These are phyloP conservation scores for Tirmania nivea DNA, from an alignment of 495 filamentous ascomycete species.

Conservation along the genomic window DNA sequence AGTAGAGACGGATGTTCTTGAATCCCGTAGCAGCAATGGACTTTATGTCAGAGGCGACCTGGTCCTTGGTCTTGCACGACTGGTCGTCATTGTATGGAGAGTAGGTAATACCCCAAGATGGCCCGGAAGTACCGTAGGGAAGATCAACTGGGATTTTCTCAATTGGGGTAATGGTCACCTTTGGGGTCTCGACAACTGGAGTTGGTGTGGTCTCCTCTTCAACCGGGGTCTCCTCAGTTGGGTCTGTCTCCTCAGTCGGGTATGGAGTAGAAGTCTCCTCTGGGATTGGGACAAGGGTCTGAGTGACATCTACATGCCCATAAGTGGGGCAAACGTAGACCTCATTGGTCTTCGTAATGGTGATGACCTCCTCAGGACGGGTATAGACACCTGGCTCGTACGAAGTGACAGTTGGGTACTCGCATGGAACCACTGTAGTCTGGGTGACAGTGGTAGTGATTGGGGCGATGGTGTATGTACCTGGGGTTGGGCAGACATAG, in stretches of 20 bases:
- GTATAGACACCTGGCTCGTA: slow-evolving; percentile 55
- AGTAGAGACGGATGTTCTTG: slow-evolving; percentile 68
- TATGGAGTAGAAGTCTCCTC: slow-evolving; percentile 13
- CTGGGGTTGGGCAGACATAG: slow-evolving; percentile 55
- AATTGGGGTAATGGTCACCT: slow-evolving; percentile 2
- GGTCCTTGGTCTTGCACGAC: slow-evolving; percentile 39
- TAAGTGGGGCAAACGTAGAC: slow-evolving; percentile 51
- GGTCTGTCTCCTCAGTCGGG: slow-evolving; percentile 13
- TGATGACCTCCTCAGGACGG: slow-evolving; percentile 40
- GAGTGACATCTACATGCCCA: slow-evolving; percentile 21
- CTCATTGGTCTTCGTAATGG: slow-evolving; percentile 43
- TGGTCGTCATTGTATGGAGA: slow-evolving; percentile 44
- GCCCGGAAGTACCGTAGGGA: slow-evolving; percentile 7
- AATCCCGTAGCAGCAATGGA: slow-evolving; percentile 54
- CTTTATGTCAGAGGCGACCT: slow-evolving; percentile 43
- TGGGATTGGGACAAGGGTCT: slow-evolving; percentile 12
- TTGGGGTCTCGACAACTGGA: background rate
- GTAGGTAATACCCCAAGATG: slow-evolving; percentile 78
- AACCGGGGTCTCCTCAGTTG: slow-evolving; percentile 8
- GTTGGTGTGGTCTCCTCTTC: background rate
- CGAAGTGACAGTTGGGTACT: slow-evolving; percentile 44
- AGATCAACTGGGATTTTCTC: slow-evolving; percentile 3
- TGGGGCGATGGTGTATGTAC: slow-evolving; percentile 63
- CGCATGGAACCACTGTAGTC: slow-evolving; percentile 31
- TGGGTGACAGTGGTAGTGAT: slow-evolving; percentile 36